Base-by-base conservation (phyloP, 805 yeast species). In the Ogataea kodamae region DNA sequence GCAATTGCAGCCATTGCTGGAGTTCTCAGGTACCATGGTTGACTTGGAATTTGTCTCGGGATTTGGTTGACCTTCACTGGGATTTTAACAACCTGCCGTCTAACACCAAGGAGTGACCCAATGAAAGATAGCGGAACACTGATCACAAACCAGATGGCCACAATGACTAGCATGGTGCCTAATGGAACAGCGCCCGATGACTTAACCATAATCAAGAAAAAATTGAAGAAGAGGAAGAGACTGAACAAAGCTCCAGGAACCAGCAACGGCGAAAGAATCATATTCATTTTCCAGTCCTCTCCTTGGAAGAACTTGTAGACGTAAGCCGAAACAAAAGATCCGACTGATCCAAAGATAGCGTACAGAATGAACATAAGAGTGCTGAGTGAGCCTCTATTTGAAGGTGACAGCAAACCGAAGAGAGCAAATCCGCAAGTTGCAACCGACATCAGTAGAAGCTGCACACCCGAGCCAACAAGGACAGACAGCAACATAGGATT, bases 151-250 rank as follows among this genome's bases (percentile, higher is more conserved):
- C 98, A 92, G 38, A 92, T 76, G 5, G 74, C 58, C 5, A 89
- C 69, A 24, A 92, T 74, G 5, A 88, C 90, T 29, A 81, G 54
- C 79, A 92, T 77, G 12, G 96, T 87, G 12, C 95, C 95, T 28
- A 82, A 61, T 28, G 98, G 98, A 39, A 90, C 86, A 1, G 97
- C 97, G 29, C 97, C 97, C 0, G 97, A 87, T 0, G 96, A 85
- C 26, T 76, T 70, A 12, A 70, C 90, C 50, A 69, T 71, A 28
- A 89, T 72, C 54, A 92, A 70, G 61, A 89, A 81, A 64, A 90
- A 78, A 62, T 92, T 92, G 61, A 89, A 69, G 37, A 78, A 67
- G 16, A 86, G 47, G 45, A 92, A 79, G 6, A 73, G 57, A 1
- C 63, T 46, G 46, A 92, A 82, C 20, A 87, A 66, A 10, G 67